Conservation (phyloP, 306 rosid genomes). For the Amphicarpaea edgeworthii region DNA sequence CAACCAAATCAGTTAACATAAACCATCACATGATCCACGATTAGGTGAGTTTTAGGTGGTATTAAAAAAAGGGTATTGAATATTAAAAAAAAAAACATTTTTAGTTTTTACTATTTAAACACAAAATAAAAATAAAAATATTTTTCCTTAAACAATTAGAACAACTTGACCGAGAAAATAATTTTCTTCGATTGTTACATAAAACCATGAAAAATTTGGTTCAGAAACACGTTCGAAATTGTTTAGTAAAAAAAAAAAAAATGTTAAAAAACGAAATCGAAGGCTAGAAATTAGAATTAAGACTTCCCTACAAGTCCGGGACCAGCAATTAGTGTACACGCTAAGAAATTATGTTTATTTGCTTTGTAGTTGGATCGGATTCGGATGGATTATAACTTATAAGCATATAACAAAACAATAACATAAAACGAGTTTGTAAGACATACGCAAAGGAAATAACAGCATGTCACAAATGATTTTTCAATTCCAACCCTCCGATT, state of each 20-base stretch:
- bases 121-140: no score
- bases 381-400: no score
- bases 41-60: no score
- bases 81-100: no score
- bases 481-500: neutral
- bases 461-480: neutral
- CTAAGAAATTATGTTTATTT: neutral
- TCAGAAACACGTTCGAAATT: neutral
- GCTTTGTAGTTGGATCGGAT: neutral
- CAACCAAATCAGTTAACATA: no score
- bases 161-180: no score
- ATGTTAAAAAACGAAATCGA: neutral
- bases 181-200: no score
- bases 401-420: no score
- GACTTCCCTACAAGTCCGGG: neutral
- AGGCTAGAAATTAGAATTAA: neutral
- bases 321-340: neutral
- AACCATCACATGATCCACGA: no score
- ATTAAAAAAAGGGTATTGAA: no score
- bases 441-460: constrained; percentile 19
- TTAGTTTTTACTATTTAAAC: no score
- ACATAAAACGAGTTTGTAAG: neutral
- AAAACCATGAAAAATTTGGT: neutral
- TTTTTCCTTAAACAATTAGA: no score
- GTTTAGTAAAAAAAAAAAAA: neutral